Evolutionary conservation across 2,329 filamentous ascomycete species (phyloP), one percentile per base, ranked within the genome.

Genomic region (Raffaelea ambrosiae): DNA sequence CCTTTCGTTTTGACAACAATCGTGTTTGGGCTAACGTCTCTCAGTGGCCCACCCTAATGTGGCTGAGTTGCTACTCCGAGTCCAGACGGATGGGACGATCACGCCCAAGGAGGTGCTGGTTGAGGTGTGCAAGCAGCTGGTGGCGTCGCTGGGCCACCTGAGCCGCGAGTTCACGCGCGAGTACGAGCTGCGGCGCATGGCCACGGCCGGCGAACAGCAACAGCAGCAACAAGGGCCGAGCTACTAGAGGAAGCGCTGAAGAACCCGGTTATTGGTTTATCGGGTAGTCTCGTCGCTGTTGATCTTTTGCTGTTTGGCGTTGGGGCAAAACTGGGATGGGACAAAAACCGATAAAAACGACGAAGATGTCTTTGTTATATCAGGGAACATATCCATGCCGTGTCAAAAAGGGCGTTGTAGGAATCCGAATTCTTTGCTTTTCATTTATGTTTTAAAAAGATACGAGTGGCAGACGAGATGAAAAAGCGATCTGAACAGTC

Each of bases 121-220:
- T 48, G 77, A 83, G 45, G 83, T 85, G 39, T 95, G 87, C 69
- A 81, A 86, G 64, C 84, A 89, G 55, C 75, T 96, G 41, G 86
- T 98, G 53, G 77, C 81, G 50, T 84, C 94, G 55, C 78, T 95
- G 48, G 84, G 84, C 48, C 83, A 82, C 54, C 72, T 98, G 50
- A 85, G 85, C 53, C 81, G 87, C 54, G 88, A 94, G 62, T 95
- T 97, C 64, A 95, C 87, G 19, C 89, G 91, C 61, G 91, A 97
- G 66, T 93, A 83, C 68, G 88, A 94, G 66, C 70, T 95, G 58
- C 83, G 88, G 59, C 90, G 89, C 68, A 91, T 94, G 76, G 87
- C 84, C 51, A 79, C 79, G 40, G 80, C 78, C 20, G 77, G 78
- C 45, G 78, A 83, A 53, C 72, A 77, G 58, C 48, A 76, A 57